Base-by-base conservation (phyloP, 176 grass and related monocot species). In the Juncus inflexus region DNA sequence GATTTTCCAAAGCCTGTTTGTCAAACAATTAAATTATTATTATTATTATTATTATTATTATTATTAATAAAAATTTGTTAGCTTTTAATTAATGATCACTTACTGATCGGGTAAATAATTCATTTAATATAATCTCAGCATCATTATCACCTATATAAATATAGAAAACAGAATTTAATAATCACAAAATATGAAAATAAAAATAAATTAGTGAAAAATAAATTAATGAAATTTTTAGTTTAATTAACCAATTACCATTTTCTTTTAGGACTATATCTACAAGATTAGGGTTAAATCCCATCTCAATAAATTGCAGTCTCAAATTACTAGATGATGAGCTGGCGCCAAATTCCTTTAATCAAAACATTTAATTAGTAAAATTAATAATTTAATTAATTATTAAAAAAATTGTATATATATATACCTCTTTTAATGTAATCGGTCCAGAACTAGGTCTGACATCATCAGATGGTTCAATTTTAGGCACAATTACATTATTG, bases 261-360 rank as follows among this genome's bases (percentile, higher is more conserved):
- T 81, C 73, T 36, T 65, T 52, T 7, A 96, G 61, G 53, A 96
- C 77, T 60, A 86, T 86, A 61, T 96, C 84, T 39, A 96, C 87
- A 69, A 88, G 50, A 49, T 16, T 57, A 76, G 82, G 64, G 64
- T 64, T 72, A 73, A 96, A 96, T 4, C 84, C 92, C 87, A 91
- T 91, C 6, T 67, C 82, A 74, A 91, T 75, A 74, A 89, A 91
- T 12, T 88, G 64, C 15, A 55, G 85, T 62, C 82, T 91, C 77
- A 91, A 50, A 53, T 66, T 36, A 74, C 66, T 56, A 3, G 59
- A 79, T 4, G 87, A 89, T 16, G 87, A 89, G 72, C 76, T 86
- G 15, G 81, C 73, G 40, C 79, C 63, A 38, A 63, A 71, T 77
- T 78, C 79, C 91, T 96, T 73, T 16, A 71, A 78, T 16, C 5